Percentiles rank a stretch among this genome's conserved stretches.
These are phyloP conservation scores for Turritis glabra DNA, from an alignment of 345 rosid species.

Conservation along the genomic window DNA sequence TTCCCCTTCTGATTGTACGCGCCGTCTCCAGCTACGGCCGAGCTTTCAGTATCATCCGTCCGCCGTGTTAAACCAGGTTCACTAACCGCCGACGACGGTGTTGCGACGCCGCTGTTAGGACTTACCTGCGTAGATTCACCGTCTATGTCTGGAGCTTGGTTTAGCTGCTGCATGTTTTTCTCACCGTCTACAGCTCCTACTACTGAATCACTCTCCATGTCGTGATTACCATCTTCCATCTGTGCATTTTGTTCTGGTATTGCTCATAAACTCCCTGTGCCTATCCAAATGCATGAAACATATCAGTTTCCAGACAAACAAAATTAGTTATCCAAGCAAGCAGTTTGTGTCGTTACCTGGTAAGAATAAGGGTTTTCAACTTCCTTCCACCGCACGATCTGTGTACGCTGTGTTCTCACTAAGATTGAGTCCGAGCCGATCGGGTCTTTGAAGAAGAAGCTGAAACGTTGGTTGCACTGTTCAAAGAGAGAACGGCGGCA, in stretches of 20 bases:
- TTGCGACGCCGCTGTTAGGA: constrained; percentile 44
- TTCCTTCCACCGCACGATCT: constrained; percentile 81
- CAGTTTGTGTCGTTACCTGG: constrained; percentile 50
- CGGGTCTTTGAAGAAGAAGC: constrained; percentile 80
- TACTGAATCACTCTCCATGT: constrained; percentile 45
- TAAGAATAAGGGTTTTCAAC: constrained; percentile 57
- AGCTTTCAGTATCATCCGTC: constrained; percentile 18
- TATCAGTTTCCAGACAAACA: constrained; percentile 5
- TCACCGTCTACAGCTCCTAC: constrained; percentile 38
- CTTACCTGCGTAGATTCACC: constrained; percentile 53
- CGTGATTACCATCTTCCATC: constrained; percentile 34
- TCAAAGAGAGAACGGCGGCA: constrained; percentile 91
- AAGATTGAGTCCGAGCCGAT: constrained; percentile 64
- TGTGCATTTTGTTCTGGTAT: constrained; percentile 49
- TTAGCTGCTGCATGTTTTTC: constrained; percentile 27
- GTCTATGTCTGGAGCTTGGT: constrained; percentile 41
- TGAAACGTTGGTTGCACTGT: constrained; percentile 97
- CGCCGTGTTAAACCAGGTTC: constrained; percentile 39
- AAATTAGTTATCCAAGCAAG: background rate
- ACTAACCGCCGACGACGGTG: constrained; percentile 29
- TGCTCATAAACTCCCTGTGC: constrained; percentile 49
- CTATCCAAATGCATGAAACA: constrained; percentile 39
- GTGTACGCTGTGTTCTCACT: constrained; percentile 62
- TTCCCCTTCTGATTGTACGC: constrained; percentile 32
- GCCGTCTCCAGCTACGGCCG: constrained; percentile 34